These are phyloP conservation scores for Blepharisma undulans DNA, from an alignment of 169 alveolate species.

Conservation along the genomic window DNA sequence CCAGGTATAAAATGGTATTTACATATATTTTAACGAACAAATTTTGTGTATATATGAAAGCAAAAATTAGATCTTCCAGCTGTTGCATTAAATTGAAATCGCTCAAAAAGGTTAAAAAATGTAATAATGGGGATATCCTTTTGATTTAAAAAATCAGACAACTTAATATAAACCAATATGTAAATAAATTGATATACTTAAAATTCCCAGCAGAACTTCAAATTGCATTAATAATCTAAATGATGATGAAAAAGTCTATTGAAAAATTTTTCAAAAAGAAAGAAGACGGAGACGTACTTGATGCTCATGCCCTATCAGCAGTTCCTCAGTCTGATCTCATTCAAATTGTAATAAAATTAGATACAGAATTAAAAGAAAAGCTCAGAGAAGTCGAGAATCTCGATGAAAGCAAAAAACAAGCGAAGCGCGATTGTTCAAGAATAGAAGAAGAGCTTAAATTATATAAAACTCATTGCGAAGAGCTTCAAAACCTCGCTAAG, in stretches of 20 bases:
- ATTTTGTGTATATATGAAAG: too few relatives aligned
- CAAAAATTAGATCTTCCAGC: background rate
- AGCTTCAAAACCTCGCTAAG: background rate
- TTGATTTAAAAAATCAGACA: background rate
- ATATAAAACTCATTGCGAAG: slow-evolving; percentile 6
- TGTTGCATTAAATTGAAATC: background rate
- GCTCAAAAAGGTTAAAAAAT: background rate
- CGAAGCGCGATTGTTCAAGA: background rate
- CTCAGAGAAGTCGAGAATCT: background rate
- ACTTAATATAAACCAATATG: background rate
- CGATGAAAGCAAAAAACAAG: background rate
- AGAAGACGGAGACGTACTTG: background rate
- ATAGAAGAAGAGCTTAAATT: background rate
- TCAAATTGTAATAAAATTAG: background rate
- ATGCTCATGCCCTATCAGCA: background rate
- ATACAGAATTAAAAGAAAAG: slow-evolving; percentile 13
- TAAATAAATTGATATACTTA: too few relatives aligned
- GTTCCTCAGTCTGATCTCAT: background rate
- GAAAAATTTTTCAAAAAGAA: slow-evolving; percentile 8
- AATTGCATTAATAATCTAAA: background rate
- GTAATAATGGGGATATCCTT: background rate
- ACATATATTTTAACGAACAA: background rate
- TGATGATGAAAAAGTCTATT: background rate
- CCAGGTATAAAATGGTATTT: background rate
- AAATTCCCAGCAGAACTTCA: background rate